Percentiles rank a stretch among this genome's conserved stretches.
Conservation (phyloP, 345 rosid species). For the Linum tenue region DNA sequence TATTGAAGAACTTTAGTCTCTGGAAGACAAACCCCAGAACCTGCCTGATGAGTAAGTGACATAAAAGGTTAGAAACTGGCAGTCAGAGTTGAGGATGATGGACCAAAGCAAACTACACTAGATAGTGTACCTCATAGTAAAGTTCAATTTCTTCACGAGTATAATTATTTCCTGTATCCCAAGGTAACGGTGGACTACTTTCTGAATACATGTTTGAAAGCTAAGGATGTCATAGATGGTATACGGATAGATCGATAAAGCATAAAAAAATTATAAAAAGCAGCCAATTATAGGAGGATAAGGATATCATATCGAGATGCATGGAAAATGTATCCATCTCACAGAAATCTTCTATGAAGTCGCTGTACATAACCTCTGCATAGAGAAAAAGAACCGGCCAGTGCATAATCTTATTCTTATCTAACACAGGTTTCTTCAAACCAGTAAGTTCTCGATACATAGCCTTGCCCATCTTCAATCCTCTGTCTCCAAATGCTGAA, state of each 20-base stretch:
- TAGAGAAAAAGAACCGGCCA: constrained; percentile 89
- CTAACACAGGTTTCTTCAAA: constrained; percentile 60
- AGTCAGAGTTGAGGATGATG: background rate
- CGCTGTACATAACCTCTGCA: constrained; percentile 87
- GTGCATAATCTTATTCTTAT: constrained; percentile 63
- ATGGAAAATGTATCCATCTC: constrained; percentile 73
- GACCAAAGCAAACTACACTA: background rate
- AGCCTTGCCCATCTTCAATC: constrained; percentile 69
- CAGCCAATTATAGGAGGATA: background rate
- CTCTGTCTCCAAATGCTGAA: constrained; percentile 58
- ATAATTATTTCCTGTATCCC: constrained; percentile 65
- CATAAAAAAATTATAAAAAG: background rate
- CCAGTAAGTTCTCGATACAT: constrained; percentile 69
- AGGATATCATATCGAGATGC: constrained; percentile 90
- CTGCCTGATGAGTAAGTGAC: constrained; percentile 37
- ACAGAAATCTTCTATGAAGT: constrained; percentile 80
- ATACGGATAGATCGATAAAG: background rate
- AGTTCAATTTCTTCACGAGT: constrained; percentile 65
- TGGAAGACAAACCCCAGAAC: constrained; percentile 42
- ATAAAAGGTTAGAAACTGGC: constrained; percentile 4
- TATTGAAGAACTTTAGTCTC: constrained; percentile 42
- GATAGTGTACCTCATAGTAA: constrained; percentile 50
- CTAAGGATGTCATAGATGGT: constrained; percentile 41
- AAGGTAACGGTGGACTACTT: constrained; percentile 52
- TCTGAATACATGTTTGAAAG: constrained; percentile 74